phyloP scores from a whole-genome alignment of 306 rosid genomes.

The Glycyrrhiza uralensis region DNA sequence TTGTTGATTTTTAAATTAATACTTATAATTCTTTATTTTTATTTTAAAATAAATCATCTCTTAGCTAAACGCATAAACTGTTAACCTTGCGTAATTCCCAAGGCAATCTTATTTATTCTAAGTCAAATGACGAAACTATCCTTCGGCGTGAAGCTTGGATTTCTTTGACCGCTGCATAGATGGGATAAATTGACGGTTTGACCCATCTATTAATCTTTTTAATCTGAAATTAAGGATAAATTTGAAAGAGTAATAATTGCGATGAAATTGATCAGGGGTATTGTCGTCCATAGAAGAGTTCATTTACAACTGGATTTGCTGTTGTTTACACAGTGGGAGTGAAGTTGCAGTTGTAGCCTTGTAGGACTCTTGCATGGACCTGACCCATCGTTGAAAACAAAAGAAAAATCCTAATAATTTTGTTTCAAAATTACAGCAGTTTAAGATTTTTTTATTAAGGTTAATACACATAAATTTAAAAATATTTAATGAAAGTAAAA shows the following conservation, averaged over 20 bases:
- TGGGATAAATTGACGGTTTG: not conserved
- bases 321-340: conserved; percentile 15
- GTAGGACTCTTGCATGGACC: not conserved
- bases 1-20: no score
- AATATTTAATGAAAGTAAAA: no score
- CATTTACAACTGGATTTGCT: conserved; percentile 18
- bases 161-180: conserved; percentile 31
- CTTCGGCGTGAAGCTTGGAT: not conserved
- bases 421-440: no score
- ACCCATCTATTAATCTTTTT: not conserved
- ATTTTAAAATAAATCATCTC: no score
- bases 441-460: no score
- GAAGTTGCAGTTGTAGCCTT: conserved; percentile 12
- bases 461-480: no score
- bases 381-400: not conserved
- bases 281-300: not conserved
- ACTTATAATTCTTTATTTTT: no score
- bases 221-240: not conserved
- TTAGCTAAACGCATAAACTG: no score
- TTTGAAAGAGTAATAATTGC: not conserved
- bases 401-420: no score
- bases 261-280: not conserved
- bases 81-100: conserved; percentile 16
- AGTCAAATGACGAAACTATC: conserved; percentile 20
- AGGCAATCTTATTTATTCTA: not conserved